These are phyloP conservation scores for Solidago caesia DNA, from an alignment of 129 eudicot genomes.

Conservation along the genomic window DNA sequence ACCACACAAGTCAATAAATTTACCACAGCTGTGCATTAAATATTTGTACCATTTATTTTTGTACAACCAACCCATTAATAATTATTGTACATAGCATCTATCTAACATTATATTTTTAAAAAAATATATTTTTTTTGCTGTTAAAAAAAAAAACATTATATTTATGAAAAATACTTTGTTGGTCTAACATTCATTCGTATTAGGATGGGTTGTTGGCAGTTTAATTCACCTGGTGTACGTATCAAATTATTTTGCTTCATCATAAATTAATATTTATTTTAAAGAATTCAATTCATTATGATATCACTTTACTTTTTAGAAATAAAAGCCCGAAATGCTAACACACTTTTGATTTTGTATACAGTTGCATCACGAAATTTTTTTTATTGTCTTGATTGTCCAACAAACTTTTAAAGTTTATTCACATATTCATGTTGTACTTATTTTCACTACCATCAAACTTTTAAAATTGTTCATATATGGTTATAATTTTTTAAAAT, in stretches of 20 bases:
- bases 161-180: neutral
- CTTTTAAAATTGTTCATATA: too few species aligned
- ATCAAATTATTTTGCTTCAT: neutral
- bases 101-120: neutral
- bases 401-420: too few species aligned
- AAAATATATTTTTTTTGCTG: neutral
- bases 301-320: neutral
- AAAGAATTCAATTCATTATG: neutral
- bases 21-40: too few species aligned
- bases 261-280: neutral
- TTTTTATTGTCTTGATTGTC: too few species aligned
- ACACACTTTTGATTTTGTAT: too few species aligned
- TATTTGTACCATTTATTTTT: neutral
- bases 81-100: neutral
- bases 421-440: too few species aligned
- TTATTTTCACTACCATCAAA: too few species aligned
- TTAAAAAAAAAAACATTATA: neutral
- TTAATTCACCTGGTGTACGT: neutral
- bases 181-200: conserved; percentile 4
- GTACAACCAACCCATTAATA: neutral
- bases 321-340: neutral
- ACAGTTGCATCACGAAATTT: too few species aligned
- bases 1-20: too few species aligned
- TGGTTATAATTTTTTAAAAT: too few species aligned
- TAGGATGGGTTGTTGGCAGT: conserved; percentile 24